Evolutionary conservation across 2,329 filamentous ascomycete genomes (phyloP), one percentile per base, ranked within the genome.

Genomic region (Neobulgaria alba): DNA sequence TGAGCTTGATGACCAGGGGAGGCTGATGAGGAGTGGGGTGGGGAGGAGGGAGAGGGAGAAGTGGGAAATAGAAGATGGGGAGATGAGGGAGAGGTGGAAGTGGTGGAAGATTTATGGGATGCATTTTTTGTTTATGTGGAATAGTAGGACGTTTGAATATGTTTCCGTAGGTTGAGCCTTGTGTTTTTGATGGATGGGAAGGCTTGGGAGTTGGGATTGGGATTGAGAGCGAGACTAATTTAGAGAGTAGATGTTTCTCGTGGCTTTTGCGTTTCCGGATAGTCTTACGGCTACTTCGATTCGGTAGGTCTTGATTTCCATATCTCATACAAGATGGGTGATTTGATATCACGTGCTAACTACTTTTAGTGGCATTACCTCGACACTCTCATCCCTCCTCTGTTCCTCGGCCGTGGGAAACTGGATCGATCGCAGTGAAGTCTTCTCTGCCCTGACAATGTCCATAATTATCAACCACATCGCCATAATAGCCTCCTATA

Each of bases 81-180:
- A 12, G 10, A 32, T 33, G 39, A 20, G 21, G 10, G 36, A 44
- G 29, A 43, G 38, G 18, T 41, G 17, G 37, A 49, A 45, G 29
- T 52, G 49, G 49, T 51, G 53, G 40, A 59, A 58, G 33, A 53
- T 73, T 8, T 75, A 73, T 46, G 48, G 66, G 19, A 72, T 69
- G 15, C 70, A 75, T 54, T 66, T 67, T 37, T 58, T 74, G 8
- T 74, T 72, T 14, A 69, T 68, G 41, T 75, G 69, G 69, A 75
- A 73, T 51, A 67, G 68, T 4, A 66, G 71, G 33, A 65, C 67
- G 32, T 75, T 73, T 45, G 71, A 75, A 52, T 75, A 75, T 43
- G 71, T 68, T n/a, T 67, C 68, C 10, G 64, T 74, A 7, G 46
- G 43, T 21, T 33, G 16, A 20, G 10, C 2, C 23, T 17, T 16